A percentile compares a stretch with the other conserved stretches of the same genome.
Evolutionary conservation across 768 basidiomycete genomes (phyloP).

Genomic region (Naganishia onofrii): DNA sequence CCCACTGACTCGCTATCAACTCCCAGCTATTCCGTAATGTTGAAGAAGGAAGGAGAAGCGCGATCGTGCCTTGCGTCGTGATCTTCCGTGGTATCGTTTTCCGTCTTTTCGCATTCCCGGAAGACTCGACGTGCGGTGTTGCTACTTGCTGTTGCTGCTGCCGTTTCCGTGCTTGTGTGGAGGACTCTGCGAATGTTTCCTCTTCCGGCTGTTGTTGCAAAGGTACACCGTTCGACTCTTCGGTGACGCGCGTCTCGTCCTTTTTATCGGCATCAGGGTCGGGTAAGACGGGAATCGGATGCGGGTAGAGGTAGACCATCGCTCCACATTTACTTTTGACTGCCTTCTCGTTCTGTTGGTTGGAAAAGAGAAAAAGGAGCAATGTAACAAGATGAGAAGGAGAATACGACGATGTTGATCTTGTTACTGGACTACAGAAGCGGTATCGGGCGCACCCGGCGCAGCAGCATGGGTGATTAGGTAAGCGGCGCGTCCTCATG

Average conservation of each 20-base stretch:
- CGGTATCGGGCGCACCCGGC: no score
- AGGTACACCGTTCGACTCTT: background rate
- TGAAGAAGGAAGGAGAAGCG: background rate
- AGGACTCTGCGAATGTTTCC: background rate
- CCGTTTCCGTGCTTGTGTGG: background rate
- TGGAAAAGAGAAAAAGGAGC: background rate
- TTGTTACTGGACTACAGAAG: no score
- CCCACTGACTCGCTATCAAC: constrained; percentile 16
- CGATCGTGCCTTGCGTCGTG: background rate
- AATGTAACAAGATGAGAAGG: background rate
- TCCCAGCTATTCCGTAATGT: background rate
- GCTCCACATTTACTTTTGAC: no score
- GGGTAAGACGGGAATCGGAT: constrained; percentile 26
- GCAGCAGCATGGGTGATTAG: no score
- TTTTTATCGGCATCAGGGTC: background rate
- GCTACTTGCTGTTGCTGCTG: background rate
- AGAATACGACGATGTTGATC: background rate
- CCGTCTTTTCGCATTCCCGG: background rate
- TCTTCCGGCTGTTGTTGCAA: background rate
- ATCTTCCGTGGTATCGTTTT: no score
- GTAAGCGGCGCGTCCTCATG: no score
- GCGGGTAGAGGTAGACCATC: constrained; percentile 30
- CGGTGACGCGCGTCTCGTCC: background rate
- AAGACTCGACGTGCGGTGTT: no score
- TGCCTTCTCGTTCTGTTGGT: background rate